Evolutionary conservation across 2,329 filamentous ascomycete species (phyloP).

Genomic region (Parascedosporium putredinis): DNA sequence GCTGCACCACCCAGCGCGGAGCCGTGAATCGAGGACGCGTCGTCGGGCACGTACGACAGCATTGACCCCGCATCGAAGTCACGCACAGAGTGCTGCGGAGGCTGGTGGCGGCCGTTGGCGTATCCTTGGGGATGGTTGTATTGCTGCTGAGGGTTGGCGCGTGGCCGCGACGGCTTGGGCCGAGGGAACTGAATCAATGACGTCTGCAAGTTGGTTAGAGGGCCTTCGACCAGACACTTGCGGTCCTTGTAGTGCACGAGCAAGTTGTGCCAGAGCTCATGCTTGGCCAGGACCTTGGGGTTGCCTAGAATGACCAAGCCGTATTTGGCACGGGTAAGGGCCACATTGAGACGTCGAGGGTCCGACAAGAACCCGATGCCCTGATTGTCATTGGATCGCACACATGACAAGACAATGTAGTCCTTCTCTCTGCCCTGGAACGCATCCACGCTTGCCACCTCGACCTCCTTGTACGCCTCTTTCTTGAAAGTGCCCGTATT

Average conservation of each 20-base stretch:
- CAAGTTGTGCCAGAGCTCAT: slow-evolving; percentile 94
- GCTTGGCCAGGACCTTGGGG: slow-evolving; percentile 93
- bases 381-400: slow-evolving; percentile 97
- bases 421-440: slow-evolving; percentile 99
- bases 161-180: slow-evolving; percentile 74
- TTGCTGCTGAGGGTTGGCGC: slow-evolving; percentile 56
- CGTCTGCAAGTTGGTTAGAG: slow-evolving; percentile 88
- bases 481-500: slow-evolving; percentile 96
- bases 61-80: slow-evolving; percentile 76
- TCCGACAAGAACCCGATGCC: slow-evolving; percentile 98
- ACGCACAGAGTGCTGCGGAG: slow-evolving; percentile 22
- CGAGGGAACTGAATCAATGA: slow-evolving; percentile 91
- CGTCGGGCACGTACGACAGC: slow-evolving; percentile 90
- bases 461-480: slow-evolving; percentile 96
- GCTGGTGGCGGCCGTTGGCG: slow-evolving; percentile 23
- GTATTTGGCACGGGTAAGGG: slow-evolving; percentile 92
- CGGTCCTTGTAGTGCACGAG: slow-evolving; percentile 94
- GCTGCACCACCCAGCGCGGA: slow-evolving; percentile 79
- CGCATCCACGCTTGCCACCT: slow-evolving; percentile 95
- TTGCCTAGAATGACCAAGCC: slow-evolving; percentile 95
- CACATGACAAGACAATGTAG: slow-evolving; percentile 95
- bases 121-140: slow-evolving; percentile 39
- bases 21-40: slow-evolving; percentile 91
- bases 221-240: slow-evolving; percentile 91
- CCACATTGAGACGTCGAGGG: slow-evolving; percentile 92